Evolutionary conservation across 2,329 filamentous ascomycete species (phyloP).

Genomic region (Diplodia intermedia): DNA sequence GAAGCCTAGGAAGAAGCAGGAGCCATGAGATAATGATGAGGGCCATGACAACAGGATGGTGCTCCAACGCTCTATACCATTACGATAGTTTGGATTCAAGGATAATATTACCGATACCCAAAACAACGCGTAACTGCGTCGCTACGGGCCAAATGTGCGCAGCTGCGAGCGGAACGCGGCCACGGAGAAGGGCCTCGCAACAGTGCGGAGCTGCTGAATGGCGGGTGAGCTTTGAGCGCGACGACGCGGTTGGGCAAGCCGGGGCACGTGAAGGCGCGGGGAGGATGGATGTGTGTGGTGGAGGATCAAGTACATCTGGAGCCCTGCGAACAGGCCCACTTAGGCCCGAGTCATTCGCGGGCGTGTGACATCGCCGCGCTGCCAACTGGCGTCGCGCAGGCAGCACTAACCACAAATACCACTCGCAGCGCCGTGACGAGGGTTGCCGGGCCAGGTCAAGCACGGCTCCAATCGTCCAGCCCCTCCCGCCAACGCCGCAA

Average conservation of each 20-base stretch:
- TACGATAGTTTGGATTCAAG: not conserved
- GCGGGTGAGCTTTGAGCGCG: not conserved
- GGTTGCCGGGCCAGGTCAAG: slow-evolving; percentile 23
- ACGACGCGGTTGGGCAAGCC: not conserved
- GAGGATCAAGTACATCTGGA: not conserved
- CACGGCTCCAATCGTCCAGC: slow-evolving; percentile 20
- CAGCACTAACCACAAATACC: slow-evolving; percentile 21
- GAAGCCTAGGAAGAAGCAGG: not conserved
- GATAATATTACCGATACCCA: not conserved
- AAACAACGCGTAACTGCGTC: not conserved
- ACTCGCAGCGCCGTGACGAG: slow-evolving; percentile 20
- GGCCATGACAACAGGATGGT: slow-evolving; percentile 5
- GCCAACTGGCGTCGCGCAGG: slow-evolving; percentile 27
- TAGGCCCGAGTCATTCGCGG: slow-evolving; percentile 13
- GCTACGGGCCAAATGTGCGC: not conserved
- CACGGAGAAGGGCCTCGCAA: not conserved
- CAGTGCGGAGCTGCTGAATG: not conserved
- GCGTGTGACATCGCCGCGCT: slow-evolving; percentile 21
- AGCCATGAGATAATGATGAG: slow-evolving; percentile 2
- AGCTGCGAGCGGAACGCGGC: too few relatives aligned
- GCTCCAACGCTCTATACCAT: slow-evolving; percentile 17
- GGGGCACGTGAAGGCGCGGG: not conserved
- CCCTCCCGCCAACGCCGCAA: slow-evolving; percentile 4
- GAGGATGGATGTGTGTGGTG: not conserved
- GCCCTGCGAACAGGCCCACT: not conserved